A percentile compares a stretch with the other conserved stretches of the same genome.
Conservation (phyloP, 208 protist genomes). For the Acanthamoeba sp. region DNA sequence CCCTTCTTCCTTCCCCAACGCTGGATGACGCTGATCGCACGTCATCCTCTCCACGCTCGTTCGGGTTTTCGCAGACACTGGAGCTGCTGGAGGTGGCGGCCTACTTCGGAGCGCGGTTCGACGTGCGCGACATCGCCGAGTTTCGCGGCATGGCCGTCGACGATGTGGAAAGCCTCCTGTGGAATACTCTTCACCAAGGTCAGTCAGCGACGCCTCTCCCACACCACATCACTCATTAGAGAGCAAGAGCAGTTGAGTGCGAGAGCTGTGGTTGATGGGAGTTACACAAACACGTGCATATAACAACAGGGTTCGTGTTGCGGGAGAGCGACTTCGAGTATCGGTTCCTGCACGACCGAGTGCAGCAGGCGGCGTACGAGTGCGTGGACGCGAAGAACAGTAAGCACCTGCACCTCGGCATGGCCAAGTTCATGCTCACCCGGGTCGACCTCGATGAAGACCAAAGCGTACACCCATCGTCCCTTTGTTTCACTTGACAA, state of each 20-base stretch:
- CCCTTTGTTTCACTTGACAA: not conserved
- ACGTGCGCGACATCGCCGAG: slow-evolving; percentile 53
- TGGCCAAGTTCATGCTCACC: slow-evolving; percentile 15
- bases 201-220: too few relatives aligned
- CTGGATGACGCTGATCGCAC: too few relatives aligned
- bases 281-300: too few relatives aligned
- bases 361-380: slow-evolving; percentile 46
- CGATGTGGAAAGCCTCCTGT: slow-evolving; percentile 8
- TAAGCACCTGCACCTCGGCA: slow-evolving; percentile 33
- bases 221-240: too few relatives aligned
- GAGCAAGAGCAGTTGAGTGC: too few relatives aligned
- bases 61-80: too few relatives aligned
- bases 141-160: not conserved
- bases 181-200: slow-evolving; percentile 12
- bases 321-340: slow-evolving; percentile 44
- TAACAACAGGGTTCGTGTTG: slow-evolving; percentile 15
- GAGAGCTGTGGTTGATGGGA: too few relatives aligned
- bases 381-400: not conserved
- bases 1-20: too few relatives aligned
- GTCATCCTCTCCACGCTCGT: too few relatives aligned
- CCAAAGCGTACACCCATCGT: not conserved
- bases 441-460: slow-evolving; percentile 1
- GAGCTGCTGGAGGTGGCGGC: slow-evolving; percentile 38
- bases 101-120: slow-evolving; percentile 46
- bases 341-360: slow-evolving; percentile 52